phyloP scores from a whole-genome alignment of 352 stramenopile species.

The Bremia lactucae region DNA sequence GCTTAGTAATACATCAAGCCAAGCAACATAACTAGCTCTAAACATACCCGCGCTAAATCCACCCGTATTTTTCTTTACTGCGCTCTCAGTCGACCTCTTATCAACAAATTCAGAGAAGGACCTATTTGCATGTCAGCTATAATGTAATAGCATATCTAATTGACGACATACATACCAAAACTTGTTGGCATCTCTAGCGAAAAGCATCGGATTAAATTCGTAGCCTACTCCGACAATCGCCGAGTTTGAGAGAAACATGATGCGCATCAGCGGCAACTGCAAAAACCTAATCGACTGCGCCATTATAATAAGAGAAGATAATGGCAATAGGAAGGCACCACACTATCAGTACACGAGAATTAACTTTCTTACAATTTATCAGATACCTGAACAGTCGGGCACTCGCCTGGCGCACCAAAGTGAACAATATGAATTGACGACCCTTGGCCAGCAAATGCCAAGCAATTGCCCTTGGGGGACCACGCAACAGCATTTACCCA shows the following conservation, averaged over 20 bases:
- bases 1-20: too few relatives aligned
- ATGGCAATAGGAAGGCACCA: neutral
- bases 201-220: conserved; percentile 89
- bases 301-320: neutral
- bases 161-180: conserved; percentile 46
- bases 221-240: conserved; percentile 81
- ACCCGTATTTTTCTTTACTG: conserved; percentile 44
- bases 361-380: neutral
- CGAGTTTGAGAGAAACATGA: conserved; percentile 87
- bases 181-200: conserved; percentile 59
- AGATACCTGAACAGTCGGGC: conserved; percentile 59
- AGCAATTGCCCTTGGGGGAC: conserved; percentile 79
- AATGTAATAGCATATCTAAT: conserved; percentile 1
- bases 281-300: conserved; percentile 78
- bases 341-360: neutral
- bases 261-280: conserved; percentile 71
- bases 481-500: conserved; percentile 90
- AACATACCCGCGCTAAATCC: conserved; percentile 55
- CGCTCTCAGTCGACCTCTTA: conserved; percentile 55
- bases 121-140: conserved; percentile 12
- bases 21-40: neutral
- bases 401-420: conserved; percentile 59
- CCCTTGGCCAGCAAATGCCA: conserved; percentile 87
- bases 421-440: conserved; percentile 87
- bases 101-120: conserved; percentile 67